phyloP scores from a whole-genome alignment of 2,329 filamentous ascomycete genomes.

The Sphaerostilbella broomeana region DNA sequence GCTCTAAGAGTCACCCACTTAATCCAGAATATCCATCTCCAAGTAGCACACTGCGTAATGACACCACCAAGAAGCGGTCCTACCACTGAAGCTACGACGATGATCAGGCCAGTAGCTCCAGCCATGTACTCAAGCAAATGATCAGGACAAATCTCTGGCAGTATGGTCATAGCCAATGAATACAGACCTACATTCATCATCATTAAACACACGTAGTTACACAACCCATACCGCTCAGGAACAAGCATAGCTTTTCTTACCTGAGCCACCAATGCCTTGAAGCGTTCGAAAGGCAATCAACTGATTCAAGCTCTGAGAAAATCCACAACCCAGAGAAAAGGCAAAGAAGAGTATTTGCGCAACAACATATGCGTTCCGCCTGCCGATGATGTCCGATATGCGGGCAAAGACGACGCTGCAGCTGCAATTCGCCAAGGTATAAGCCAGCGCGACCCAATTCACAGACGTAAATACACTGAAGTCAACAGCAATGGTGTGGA shows the following conservation, averaged over 20 bases:
- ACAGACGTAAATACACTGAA: conserved; percentile 39
- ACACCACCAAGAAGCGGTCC: conserved; percentile 47
- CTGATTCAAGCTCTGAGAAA: conserved; percentile 28
- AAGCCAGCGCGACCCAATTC: conserved; percentile 51
- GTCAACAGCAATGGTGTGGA: conserved; percentile 49
- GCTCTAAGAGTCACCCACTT: conserved; percentile 36
- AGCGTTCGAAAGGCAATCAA: conserved; percentile 43
- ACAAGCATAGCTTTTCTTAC: no score
- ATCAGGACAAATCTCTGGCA: conserved; percentile 43
- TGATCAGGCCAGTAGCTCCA: conserved; percentile 41
- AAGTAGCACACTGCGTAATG: conserved; percentile 42
- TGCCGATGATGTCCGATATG: conserved; percentile 47
- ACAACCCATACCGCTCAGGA: no score
- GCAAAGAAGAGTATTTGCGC: conserved; percentile 48
- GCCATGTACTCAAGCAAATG: conserved; percentile 37
- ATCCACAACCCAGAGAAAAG: conserved; percentile 50
- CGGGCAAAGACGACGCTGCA: conserved; percentile 51
- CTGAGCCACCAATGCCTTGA: conserved; percentile 47
- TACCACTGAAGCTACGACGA: conserved; percentile 42
- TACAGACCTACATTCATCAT: conserved; percentile 44
- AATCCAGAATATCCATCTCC: conserved; percentile 55
- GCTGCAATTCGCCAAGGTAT: conserved; percentile 50
- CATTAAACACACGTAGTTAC: no score
- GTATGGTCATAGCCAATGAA: conserved; percentile 49
- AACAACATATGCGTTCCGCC: conserved; percentile 43